Percentiles rank a stretch among this genome's conserved stretches.
Evolutionary conservation across 257 asterid species (phyloP).

Genomic region (Capsicum chinense): DNA sequence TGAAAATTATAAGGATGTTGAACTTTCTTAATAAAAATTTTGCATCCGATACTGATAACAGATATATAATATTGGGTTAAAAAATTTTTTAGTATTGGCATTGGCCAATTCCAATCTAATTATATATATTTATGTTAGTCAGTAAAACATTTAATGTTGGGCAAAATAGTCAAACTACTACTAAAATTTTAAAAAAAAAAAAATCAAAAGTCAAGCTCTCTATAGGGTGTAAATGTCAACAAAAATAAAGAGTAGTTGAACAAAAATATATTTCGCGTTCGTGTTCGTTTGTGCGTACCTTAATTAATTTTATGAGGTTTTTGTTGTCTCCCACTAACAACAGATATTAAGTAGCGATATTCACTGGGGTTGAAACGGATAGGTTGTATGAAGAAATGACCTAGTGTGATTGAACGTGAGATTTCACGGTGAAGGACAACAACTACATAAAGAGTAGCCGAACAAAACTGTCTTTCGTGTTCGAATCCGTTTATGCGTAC

Average conservation of each 20-base stretch:
- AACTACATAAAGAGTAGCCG: neutral
- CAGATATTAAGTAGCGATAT: too few relatives aligned
- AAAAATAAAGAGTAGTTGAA: neutral
- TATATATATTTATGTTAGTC: neutral
- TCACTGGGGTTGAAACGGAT: too few relatives aligned
- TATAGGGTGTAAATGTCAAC: neutral
- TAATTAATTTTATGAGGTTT: too few relatives aligned
- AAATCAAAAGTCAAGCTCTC: neutral
- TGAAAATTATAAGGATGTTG: neutral
- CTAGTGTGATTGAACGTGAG: too few relatives aligned
- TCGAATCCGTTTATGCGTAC: too few relatives aligned
- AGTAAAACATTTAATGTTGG: slow-evolving; percentile 13
- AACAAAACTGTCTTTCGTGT: neutral
- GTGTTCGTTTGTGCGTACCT: too few relatives aligned
- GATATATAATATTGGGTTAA: neutral
- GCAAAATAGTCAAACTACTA: neutral
- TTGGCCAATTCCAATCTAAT: neutral
- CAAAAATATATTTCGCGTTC: neutral
- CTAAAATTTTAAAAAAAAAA: neutral
- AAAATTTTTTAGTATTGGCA: neutral
- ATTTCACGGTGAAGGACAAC: neutral
- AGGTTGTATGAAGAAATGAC: too few relatives aligned
- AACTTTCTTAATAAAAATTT: neutral
- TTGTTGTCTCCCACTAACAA: too few relatives aligned
- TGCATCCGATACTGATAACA: neutral